phyloP scores from a whole-genome alignment of 345 rosid genomes.

The Syzygium grande region DNA sequence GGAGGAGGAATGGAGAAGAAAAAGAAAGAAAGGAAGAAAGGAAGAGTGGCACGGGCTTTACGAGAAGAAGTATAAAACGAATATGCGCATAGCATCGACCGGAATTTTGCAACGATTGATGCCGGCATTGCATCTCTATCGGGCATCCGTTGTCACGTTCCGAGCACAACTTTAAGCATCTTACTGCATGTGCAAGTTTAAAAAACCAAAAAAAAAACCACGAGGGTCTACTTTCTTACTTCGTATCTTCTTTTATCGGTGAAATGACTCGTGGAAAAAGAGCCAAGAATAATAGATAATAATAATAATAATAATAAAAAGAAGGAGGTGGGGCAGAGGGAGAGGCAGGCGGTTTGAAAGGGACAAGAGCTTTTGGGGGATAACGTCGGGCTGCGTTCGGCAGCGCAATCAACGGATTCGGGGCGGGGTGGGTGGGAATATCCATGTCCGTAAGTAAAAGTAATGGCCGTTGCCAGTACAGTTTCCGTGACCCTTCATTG shows the following conservation, averaged over 20 bases:
- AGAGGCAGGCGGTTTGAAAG: neutral
- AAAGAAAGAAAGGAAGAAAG: too few species aligned
- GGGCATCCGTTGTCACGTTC: neutral
- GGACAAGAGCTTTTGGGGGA: neutral
- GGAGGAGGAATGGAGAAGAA: too few species aligned
- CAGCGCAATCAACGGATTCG: neutral
- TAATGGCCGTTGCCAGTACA: neutral
- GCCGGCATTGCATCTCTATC: neutral
- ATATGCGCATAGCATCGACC: neutral
- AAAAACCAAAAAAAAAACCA: too few species aligned
- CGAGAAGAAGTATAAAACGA: neutral
- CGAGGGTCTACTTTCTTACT: neutral
- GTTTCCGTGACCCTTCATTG: neutral
- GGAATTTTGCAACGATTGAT: neutral
- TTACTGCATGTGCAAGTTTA: neutral
- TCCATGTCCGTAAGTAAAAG: neutral
- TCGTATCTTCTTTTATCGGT: neutral
- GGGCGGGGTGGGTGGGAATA: neutral
- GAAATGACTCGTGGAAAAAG: neutral
- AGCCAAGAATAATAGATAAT: neutral
- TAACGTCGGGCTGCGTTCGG: neutral
- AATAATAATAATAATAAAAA: neutral
- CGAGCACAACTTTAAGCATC: neutral
- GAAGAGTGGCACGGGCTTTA: rapidly evolving
- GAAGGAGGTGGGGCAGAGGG: too few species aligned